These are phyloP conservation scores for Aureobasidium sp. DNA, from an alignment of 2,329 filamentous ascomycete genomes.

Conservation along the genomic window DNA sequence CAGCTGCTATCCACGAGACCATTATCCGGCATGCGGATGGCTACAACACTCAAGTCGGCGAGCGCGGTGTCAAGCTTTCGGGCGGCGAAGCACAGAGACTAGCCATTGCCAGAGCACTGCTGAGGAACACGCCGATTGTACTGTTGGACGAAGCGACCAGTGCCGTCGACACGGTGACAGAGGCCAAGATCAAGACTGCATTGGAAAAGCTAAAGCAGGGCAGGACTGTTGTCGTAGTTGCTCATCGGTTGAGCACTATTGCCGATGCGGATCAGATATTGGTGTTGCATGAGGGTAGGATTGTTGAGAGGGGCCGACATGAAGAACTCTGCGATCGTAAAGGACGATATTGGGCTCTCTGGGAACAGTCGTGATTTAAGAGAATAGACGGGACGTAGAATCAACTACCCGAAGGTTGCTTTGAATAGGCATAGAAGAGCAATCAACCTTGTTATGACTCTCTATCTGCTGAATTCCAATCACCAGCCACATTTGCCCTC, in stretches of 20 bases:
- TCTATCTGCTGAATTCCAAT: too few relatives aligned
- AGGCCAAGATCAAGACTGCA: slow-evolving; percentile 34
- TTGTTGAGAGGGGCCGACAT: slow-evolving; percentile 59
- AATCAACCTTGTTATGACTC: too few relatives aligned
- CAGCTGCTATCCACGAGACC: slow-evolving; percentile 65
- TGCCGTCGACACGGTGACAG: slow-evolving; percentile 37
- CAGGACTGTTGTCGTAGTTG: slow-evolving; percentile 39
- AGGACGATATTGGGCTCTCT: background rate
- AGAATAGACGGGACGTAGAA: too few relatives aligned
- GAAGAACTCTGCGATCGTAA: slow-evolving; percentile 38
- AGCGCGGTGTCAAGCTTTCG: slow-evolving; percentile 33
- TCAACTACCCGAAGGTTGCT: too few relatives aligned
- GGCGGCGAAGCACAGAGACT: slow-evolving; percentile 38
- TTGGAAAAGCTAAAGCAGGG: slow-evolving; percentile 31
- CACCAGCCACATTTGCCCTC: background rate
- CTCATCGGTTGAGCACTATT: slow-evolving; percentile 37
- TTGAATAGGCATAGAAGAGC: too few relatives aligned
- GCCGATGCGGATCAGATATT: slow-evolving; percentile 38
- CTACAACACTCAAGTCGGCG: slow-evolving; percentile 51
- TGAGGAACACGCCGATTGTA: slow-evolving; percentile 35
- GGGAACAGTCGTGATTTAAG: background rate
- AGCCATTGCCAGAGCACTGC: slow-evolving; percentile 37
- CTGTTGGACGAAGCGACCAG: slow-evolving; percentile 38
- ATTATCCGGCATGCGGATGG: slow-evolving; percentile 58
- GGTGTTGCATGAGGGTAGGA: slow-evolving; percentile 42